Conservation (phyloP, 1,284 basidiomycete species). For the Erythrobasidium hasegawianum region DNA sequence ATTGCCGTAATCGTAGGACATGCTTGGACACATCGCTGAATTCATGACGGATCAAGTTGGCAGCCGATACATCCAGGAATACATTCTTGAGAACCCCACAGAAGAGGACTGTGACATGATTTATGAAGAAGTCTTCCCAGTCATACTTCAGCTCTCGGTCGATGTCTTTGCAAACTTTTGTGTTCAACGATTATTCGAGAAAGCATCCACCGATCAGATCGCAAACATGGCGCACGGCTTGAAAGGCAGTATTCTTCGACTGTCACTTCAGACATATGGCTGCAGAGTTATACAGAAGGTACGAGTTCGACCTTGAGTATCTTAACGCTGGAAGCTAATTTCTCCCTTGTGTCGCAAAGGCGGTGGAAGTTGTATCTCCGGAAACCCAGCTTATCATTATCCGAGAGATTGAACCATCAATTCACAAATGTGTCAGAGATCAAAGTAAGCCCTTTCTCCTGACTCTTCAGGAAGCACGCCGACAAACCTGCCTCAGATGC, state of each 20-base stretch:
- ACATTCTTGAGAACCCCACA: constrained; percentile 44
- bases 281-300: constrained; percentile 59
- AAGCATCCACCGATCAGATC: constrained; percentile 68
- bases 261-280: constrained; percentile 93
- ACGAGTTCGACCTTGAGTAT: too few species aligned
- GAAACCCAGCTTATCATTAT: constrained; percentile 74
- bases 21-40: constrained; percentile 80
- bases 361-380: constrained; percentile 73
- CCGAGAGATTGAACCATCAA: constrained; percentile 72
- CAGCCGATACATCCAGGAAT: constrained; percentile 74
- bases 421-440: constrained; percentile 84
- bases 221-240: constrained; percentile 70
- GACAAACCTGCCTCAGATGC: constrained; percentile 1
- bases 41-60: constrained; percentile 91
- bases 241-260: constrained; percentile 69
- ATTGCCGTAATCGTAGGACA: constrained; percentile 64
- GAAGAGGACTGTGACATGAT: constrained; percentile 52
- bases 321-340: too few species aligned
- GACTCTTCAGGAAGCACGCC: too few species aligned
- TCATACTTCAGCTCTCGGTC: constrained; percentile 73
- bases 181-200: constrained; percentile 91
- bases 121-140: constrained; percentile 88
- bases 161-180: constrained; percentile 98
- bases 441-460: constrained; percentile 50
- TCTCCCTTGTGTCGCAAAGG: constrained; percentile 53